Base-by-base conservation (phyloP, 306 rosid genomes). In the Quercus alba region DNA sequence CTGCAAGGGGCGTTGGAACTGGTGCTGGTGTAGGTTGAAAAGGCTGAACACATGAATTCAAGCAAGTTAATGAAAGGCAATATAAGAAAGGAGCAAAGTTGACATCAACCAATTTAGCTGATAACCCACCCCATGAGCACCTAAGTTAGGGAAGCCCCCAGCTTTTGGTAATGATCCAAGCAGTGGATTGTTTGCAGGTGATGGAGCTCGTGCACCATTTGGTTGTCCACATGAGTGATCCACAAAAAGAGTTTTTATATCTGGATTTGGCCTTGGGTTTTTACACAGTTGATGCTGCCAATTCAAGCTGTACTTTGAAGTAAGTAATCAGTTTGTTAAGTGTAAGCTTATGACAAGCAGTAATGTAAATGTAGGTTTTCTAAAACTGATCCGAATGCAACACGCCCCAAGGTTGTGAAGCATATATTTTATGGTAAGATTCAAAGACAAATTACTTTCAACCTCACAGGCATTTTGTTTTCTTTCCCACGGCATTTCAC, bases 231-330 rank as follows among this genome's bases (percentile, higher is more conserved):
- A 95, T 1, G 98, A 90, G 83, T 95, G 99, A 87, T 95, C 99
- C 84, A 95, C 99, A 83, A 93, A 95, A 73, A 95, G 98, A 28
- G 99, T 95, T 90, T 95, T 95, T 73, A 95, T 95, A 88, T 93
- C 99, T 41, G 99, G 99, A 95, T 95, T 95, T 28, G 99, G 96
- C 81, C 99, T 89, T 8, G 99, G 99, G 62, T 89, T 95, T 82
- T 95, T 95, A 86, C 99, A 95, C 64, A 95, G 99, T 77, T 93
- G 98, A 59, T 95, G 99, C 88, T 95, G 98, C 99, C 99, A 95
- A 86, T 95, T 95, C 86, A 95, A 85, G 93, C 99, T 95, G 92
- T 26, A 86, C 87, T 87, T 84, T 46, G 56, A 73, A 70, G 74
- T 63, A 52, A 31, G 72, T 52, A 81, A 64, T 59, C 73, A 87